Conservation (phyloP, 345 rosid genomes). For the Eucalyptus pauciflora region DNA sequence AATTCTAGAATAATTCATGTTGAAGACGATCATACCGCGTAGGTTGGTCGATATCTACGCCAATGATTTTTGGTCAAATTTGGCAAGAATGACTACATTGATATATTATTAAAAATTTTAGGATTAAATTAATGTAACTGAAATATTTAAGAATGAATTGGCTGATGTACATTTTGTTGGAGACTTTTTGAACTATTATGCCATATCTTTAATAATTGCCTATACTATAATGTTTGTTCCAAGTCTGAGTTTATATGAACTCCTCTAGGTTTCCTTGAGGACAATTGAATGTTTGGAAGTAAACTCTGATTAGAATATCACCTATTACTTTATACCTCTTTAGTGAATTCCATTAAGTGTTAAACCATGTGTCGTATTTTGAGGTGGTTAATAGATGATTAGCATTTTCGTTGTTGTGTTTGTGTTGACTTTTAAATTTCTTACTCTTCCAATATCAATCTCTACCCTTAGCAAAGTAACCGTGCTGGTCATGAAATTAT, state of each 20-base stretch:
- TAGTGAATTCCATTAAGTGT: background rate
- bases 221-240: background rate
- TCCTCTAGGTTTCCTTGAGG: background rate
- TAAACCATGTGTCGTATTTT: background rate
- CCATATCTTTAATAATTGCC: background rate
- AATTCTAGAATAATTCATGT: background rate
- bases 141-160: background rate
- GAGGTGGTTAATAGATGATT: background rate
- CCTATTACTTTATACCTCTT: background rate
- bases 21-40: no score
- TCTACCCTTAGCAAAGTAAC: background rate
- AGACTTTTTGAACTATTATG: background rate
- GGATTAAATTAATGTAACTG: rapidly evolving
- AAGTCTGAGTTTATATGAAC: background rate
- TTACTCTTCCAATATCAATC: background rate
- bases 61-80: background rate
- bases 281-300: background rate
- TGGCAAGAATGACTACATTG: no score
- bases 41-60: no score
- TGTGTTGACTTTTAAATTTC: background rate
- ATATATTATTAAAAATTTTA: background rate
- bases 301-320: background rate
- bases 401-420: background rate
- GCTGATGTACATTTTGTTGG: rapidly evolving
- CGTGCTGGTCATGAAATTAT: background rate